Percentiles rank a stretch among this genome's conserved stretches.
These are phyloP conservation scores for Chrysoporthe puriensis DNA, from an alignment of 2,329 filamentous ascomycete species.

Conservation along the genomic window DNA sequence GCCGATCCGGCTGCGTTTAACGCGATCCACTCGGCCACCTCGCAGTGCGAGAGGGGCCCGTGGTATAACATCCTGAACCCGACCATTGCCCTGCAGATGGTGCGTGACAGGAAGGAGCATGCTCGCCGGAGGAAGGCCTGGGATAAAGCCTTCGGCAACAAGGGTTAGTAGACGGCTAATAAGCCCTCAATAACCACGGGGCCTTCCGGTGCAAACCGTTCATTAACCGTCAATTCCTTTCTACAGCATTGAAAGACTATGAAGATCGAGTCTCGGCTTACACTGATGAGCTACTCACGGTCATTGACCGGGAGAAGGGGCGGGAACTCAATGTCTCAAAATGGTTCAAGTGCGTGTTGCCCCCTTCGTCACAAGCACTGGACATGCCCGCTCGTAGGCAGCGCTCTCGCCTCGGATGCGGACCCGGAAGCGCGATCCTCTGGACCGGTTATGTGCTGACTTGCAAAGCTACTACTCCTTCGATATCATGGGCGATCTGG, in stretches of 20 bases:
- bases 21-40: slow-evolving; percentile 36
- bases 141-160: slow-evolving; percentile 39
- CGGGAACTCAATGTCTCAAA: slow-evolving; percentile 11
- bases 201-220: background rate
- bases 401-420: no score
- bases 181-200: background rate
- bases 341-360: slow-evolving; percentile 17
- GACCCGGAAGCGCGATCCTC: no score
- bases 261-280: slow-evolving; percentile 11
- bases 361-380: background rate
- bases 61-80: slow-evolving; percentile 41
- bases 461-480: slow-evolving; percentile 33
- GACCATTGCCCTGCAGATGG: slow-evolving; percentile 36
- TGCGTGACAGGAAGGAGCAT: slow-evolving; percentile 38
- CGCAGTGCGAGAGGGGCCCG: slow-evolving; percentile 38
- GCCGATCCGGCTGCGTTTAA: slow-evolving; percentile 36
- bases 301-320: slow-evolving; percentile 11
- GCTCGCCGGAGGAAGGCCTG: slow-evolving; percentile 39
- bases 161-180: slow-evolving; percentile 28
- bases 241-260: slow-evolving; percentile 16
- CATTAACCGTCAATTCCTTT: background rate
- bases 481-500: slow-evolving; percentile 47
- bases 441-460: background rate
- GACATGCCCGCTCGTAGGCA: background rate
- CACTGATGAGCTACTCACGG: slow-evolving; percentile 14